Conservation (phyloP, 495 filamentous ascomycete species). For the Symbiotaphrina buchneri region DNA sequence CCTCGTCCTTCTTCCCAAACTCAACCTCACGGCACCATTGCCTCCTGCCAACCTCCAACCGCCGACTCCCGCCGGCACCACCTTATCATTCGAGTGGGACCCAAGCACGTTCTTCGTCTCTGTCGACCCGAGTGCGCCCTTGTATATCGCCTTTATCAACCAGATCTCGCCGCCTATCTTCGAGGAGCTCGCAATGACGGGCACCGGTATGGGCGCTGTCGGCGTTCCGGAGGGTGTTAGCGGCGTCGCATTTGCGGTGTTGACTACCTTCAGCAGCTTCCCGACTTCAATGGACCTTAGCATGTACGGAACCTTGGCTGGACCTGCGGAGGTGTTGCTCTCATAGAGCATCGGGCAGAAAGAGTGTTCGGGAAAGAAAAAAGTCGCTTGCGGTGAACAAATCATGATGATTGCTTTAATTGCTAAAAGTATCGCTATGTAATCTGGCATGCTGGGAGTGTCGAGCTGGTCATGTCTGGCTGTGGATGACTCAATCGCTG, state of each 20-base stretch:
- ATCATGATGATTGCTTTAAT: no score
- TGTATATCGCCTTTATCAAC: conserved; percentile 13
- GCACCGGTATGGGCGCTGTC: conserved; percentile 7
- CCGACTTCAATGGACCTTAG: conserved; percentile 8
- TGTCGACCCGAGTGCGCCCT: conserved; percentile 7
- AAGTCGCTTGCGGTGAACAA: no score
- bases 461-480: no score
- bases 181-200: conserved; percentile 8
- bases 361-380: no score
- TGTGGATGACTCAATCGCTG: no score
- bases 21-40: conserved; percentile 8
- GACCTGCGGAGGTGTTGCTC: conserved; percentile 10
- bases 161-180: conserved; percentile 9
- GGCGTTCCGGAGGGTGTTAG: conserved; percentile 9
- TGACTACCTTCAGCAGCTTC: conserved; percentile 10
- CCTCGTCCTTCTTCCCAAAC: conserved; percentile 9
- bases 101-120: conserved; percentile 10
- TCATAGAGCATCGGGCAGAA: no score
- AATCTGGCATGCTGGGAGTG: no score
- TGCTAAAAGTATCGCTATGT: no score
- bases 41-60: conserved; percentile 9
- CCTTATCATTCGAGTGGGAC: conserved; percentile 9
- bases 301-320: conserved; percentile 10
- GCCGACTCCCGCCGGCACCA: conserved; percentile 8
- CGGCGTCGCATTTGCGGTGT: conserved; percentile 11